Evolutionary conservation across 1,139 yeast species (phyloP), one percentile per base, ranked within the genome.

Genomic region (Saccharomyces uvarum): DNA sequence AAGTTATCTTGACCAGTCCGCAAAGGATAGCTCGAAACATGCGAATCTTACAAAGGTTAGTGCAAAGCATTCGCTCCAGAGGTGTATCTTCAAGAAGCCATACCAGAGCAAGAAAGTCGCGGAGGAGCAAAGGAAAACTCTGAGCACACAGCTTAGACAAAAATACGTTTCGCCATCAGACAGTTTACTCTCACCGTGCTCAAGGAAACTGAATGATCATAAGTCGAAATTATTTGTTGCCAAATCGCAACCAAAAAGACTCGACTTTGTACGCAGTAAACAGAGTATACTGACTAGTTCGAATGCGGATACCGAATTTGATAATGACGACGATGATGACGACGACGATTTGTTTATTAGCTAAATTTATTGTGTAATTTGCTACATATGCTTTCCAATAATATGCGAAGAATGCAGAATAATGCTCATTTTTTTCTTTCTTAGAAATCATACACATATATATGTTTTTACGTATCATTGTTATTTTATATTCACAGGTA

Each of bases 91-190:
- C 44, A 38, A 38, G 24, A 38, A 16, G 6, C 13, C 24, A 19
- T 38, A 38, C 19, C 24, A 19, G 6, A 38, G 19, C 19, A 38
- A 19, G 11, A 33, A 16, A 41, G 51, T 28, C 28, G 57, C 32
- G 49, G 56, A 51, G 49, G 51, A 44, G 14, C 54, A 50, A 49
- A 51, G 53, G 51, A 33, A 56, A 42, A 54, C 49, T 46, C 26
- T 51, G 16, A 33, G 27, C 46, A 29, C 49, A 32, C 48, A 56
- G 38, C 33, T 55, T 32, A 64, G 57, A 59, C 57, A 60, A 49
- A 63, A 63, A 53, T 74, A 78, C 61, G 80, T 82, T 7, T 80
- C 84, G 7, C 86, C 86, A 41, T 81, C 85, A 1, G 85, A 81
- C 63, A 76, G 72, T 52, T 62, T 80, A 61, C 69, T 81, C 69